Evolutionary conservation across 768 basidiomycete species (phyloP), one percentile per base, ranked within the genome.

Genomic region (Amanita muscaria): DNA sequence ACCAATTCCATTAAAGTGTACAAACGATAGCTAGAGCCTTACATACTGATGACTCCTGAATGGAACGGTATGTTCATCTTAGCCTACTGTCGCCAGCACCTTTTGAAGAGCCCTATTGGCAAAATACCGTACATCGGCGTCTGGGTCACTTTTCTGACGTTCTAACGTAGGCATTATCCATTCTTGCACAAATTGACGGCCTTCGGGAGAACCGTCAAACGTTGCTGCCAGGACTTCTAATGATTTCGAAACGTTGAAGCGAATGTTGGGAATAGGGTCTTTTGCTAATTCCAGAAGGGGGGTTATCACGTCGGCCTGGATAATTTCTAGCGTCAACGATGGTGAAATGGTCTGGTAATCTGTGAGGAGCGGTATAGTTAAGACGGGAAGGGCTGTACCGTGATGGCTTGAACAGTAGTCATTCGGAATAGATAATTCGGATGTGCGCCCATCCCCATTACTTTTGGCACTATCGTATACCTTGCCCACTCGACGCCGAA

Each of bases 401-500:
- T 93, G 57, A 99, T 93, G 24, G 94, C 94, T 63, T 98, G 92
- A 34, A 98, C 90, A 12, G 96, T 98, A 2, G 96, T 99, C 92
- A 99, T 96, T 57, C 96, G 74, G 67, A 88, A 96, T 21, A 98
- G 74, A 63, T 98, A 98, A 62, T 97, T 99, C 23, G 88, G 88
- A 65, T 97, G 92, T 47, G 83, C 77, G 4, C 91, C 93, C 96
- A 98, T 98, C 39, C 82, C 88, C 64, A 97, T 82, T 16, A 99
- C 89, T 64, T 94, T 94, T 3, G 96, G 96, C 29, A 98, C 88
- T 55, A 99, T 97, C 24, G 91, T 81, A 39, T 76, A 70, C 60
- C 81, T 83, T 23, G 96, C 90, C 96, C 96, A 99, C 5, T 97
- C 93, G 19, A 96, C 91, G 35, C 96, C 96, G 54, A 99, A 99